These are phyloP conservation scores for Chaetomiaceae sp. DNA, from an alignment of 2,329 filamentous ascomycete genomes.

Conservation along the genomic window DNA sequence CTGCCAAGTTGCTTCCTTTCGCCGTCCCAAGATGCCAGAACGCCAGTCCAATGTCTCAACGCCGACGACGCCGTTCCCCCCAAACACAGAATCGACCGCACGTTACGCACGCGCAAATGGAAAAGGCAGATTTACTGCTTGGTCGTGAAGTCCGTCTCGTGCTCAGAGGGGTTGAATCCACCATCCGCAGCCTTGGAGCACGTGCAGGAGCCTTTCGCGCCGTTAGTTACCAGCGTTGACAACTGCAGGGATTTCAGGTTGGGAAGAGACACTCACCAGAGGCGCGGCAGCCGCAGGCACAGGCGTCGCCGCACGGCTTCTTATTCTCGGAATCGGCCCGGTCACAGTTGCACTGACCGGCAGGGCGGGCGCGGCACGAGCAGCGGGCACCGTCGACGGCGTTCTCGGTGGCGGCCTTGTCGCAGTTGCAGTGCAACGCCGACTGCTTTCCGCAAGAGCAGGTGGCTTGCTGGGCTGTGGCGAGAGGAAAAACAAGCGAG, in stretches of 20 bases:
- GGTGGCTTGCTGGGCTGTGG: slow-evolving; percentile 56
- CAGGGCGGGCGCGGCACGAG: slow-evolving; percentile 76
- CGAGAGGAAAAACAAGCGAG: background rate
- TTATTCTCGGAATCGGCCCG: slow-evolving; percentile 66
- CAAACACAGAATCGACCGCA: background rate
- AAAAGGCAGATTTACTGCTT: slow-evolving; percentile 46
- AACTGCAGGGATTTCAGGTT: too few relatives aligned
- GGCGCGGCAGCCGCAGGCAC: slow-evolving; percentile 71
- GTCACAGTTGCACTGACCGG: slow-evolving; percentile 77
- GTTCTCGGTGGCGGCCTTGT: slow-evolving; percentile 74
- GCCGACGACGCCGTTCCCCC: background rate
- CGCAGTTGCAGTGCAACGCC: slow-evolving; percentile 82
- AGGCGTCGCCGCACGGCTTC: slow-evolving; percentile 55
- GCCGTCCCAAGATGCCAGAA: too few relatives aligned
- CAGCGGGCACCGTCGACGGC: slow-evolving; percentile 65
- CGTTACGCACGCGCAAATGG: too few relatives aligned
- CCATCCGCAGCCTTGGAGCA: slow-evolving; percentile 69
- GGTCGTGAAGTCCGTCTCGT: slow-evolving; percentile 87
- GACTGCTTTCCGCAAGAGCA: slow-evolving; percentile 89
- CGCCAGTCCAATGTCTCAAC: too few relatives aligned
- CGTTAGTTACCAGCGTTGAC: too few relatives aligned
- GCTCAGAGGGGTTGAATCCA: slow-evolving; percentile 52
- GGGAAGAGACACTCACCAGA: slow-evolving; percentile 61
- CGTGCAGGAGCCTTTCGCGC: slow-evolving; percentile 63
- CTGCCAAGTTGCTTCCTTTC: too few relatives aligned